These are phyloP conservation scores for Rhododendron mucronatum DNA, from an alignment of 148 eudicot species.

Conservation along the genomic window DNA sequence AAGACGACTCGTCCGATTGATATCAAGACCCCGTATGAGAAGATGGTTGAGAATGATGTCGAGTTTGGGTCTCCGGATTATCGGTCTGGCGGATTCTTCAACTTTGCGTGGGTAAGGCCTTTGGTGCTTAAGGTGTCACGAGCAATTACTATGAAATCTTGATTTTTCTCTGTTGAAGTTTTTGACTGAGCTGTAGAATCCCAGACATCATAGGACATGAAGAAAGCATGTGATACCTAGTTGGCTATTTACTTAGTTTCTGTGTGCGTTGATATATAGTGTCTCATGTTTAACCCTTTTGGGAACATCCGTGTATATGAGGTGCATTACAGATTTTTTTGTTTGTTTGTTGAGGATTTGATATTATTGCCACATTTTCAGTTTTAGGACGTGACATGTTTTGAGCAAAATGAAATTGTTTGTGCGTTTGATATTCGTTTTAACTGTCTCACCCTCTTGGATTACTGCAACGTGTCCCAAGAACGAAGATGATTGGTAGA, in stretches of 20 bases:
- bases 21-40: conserved; percentile 86
- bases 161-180: not conserved
- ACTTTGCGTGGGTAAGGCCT: conserved; percentile 77
- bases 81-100: conserved; percentile 76
- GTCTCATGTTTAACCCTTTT: not conserved
- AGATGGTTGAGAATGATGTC: conserved; percentile 76
- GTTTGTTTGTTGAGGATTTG: not conserved
- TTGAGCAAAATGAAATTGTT: not conserved
- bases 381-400: not conserved
- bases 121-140: not conserved
- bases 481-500: not conserved
- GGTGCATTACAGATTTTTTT: not conserved
- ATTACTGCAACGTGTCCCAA: not conserved
- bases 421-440: not conserved
- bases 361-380: not conserved
- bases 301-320: not conserved
- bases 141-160: not conserved
- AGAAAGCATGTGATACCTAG: not conserved
- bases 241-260: not conserved
- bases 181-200: not conserved
- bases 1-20: conserved; percentile 71
- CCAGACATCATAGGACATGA: not conserved
- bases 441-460: not conserved
- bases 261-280: not conserved
- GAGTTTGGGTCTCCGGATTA: conserved; percentile 94